Base-by-base conservation (phyloP, 352 stramenopile species). In the Phytophthora megakarya region DNA sequence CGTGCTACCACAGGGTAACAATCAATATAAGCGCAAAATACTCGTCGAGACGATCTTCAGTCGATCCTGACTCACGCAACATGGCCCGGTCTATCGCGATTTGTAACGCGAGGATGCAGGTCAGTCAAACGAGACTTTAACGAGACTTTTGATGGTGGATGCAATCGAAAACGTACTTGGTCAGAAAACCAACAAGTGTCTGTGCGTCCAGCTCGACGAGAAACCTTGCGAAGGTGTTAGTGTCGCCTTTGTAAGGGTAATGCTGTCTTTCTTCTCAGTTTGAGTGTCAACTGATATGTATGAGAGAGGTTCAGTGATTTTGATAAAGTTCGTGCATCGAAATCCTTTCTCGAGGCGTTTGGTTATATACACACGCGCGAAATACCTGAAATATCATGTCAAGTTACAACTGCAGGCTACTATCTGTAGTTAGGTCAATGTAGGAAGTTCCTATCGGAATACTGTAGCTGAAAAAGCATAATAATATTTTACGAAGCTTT, bases 21-120 rank as follows among this genome's bases (percentile, higher is more conserved):
- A 21, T 59, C 38, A 66, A 60, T 66, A 66, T 66, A 66, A 63
- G 44, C 60, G 57, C 49, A 45, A 59, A 55, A 42, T 15, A 49
- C 30, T 33, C 44, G 44, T 51, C n/a, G 18, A 57, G 13, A 22
- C 23, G 11, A 51, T 45, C 53, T 61, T 61, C 42, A 61, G 50
- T 21, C n/a, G 9, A 32, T 38, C 28, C 28, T 53, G 46, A 59
- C 50, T 59, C 50, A 44, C 21, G 51, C 25, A 40, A 60, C 40
- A 56, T 42, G 38, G 25, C 16, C 25, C 18, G 22, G 13, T 57
- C 39, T 26, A 13, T 48, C 13, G 19, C 37, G 54, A 62, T 62
- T 62, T 62, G 32, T 32, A 55, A 6, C 42, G 44, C 18, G 3
- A 5, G 45, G 58, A 54, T 60, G 58, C 30, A 61, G 16, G 30